These are phyloP conservation scores for Syzygium aromaticum DNA, from an alignment of 345 rosid genomes.

Conservation along the genomic window DNA sequence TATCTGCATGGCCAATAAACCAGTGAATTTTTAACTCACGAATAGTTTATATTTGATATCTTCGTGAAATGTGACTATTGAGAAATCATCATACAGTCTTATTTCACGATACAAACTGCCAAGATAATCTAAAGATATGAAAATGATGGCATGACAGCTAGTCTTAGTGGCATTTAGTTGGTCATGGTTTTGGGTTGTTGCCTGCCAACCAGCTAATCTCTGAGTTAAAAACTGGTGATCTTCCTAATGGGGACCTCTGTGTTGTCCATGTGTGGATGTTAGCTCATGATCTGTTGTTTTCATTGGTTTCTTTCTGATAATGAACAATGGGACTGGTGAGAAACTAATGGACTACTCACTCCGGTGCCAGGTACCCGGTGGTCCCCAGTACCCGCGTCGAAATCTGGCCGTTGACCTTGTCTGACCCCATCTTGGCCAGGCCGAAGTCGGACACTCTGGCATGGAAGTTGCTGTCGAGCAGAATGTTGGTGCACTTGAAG, in stretches of 20 bases:
- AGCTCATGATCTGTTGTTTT: constrained; percentile 6
- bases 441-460: constrained; percentile 81
- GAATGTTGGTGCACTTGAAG: constrained; percentile 68
- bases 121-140: not conserved
- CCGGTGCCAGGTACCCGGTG: constrained; percentile 81
- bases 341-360: constrained; percentile 45
- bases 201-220: not conserved
- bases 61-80: not conserved
- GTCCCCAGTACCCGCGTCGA: constrained; percentile 66
- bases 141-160: not conserved
- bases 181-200: not conserved
- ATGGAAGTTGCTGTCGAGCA: constrained; percentile 46
- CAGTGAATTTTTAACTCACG: not conserved
- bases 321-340: not conserved
- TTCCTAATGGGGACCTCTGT: constrained; percentile 4
- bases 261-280: not conserved
- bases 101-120: not conserved
- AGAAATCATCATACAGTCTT: not conserved
- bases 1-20: constrained; percentile 37
- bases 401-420: constrained; percentile 68
- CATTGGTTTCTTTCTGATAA: not conserved
- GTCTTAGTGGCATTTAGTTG: not conserved
- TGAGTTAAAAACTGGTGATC: constrained; percentile 20
- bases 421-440: constrained; percentile 65
- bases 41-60: not conserved